Evolutionary conservation across 768 basidiomycete species (phyloP), one percentile per base, ranked within the genome.

Genomic region (Cubamyces sp.): DNA sequence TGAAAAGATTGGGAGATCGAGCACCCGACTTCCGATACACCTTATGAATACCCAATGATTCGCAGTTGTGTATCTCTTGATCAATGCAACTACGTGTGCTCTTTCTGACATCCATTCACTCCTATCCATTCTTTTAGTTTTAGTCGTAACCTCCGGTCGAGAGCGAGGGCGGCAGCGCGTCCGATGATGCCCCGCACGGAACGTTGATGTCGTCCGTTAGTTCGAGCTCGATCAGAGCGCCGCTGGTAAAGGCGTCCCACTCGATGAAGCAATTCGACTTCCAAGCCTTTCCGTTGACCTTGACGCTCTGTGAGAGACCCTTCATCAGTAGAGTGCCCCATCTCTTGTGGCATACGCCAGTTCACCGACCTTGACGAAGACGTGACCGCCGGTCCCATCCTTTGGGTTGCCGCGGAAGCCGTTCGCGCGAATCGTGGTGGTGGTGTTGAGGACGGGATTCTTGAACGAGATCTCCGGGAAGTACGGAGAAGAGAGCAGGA

Each of bases 261-360:
- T 87, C 85, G 49, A 88, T 72, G 67, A 80, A 88, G 60, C 87
- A 88, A 67, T 81, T 87, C 3, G 86, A 86, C 62, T 84, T 81
- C 77, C 84, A 87, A 12, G 79, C 75, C 58, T 78, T 69, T 5
- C 85, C 85, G 62, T 87, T 79, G 26, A 87, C 81, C 12, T 76
- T 80, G 8, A 87, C 84, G 66, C 77, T 82, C 86, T 87, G 62
- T 9, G 9, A 28, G 12, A 25, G 14, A 15, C 37, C 8, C 18
- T 30, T 3, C 40, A 45, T 15, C 45, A 34, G 21, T 16, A 18
- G 3, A 43, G 9, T 28, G 19, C 7, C 42, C 1, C 0, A 3
- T 3, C 1, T 16, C 8, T 25, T 30, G 28, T 14, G 2, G 1
- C 14, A 23, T 25, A 57, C 28, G 19, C 54, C n/a, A 6, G 28